Evolutionary conservation across 495 filamentous ascomycete genomes (phyloP), one percentile per base, ranked within the genome.

Genomic region (Xylaria grammica): DNA sequence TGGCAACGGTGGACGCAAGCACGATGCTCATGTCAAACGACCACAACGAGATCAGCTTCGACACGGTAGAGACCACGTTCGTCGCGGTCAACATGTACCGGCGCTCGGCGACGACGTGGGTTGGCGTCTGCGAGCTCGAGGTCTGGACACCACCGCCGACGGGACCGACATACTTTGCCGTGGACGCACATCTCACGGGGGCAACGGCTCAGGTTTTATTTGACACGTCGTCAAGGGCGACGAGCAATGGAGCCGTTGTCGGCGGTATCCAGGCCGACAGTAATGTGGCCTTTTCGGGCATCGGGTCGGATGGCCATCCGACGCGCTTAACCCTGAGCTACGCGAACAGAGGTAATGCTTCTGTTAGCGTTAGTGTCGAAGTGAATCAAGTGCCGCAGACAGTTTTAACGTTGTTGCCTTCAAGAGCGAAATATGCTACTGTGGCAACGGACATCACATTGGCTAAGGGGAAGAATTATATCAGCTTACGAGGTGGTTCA

Each of bases 1-100:
- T 77, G n/a, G 56, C 72, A 24, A 63, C 66, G 7, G 46, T 72
- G 29, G 24, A 67, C 20, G 62, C 68, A 20, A 72, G 65, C 34
- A 65, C 67, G 1, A 69, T 53, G 9, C 72, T 77, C 26, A 48
- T 78, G 42, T 62, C 71, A 2, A 82, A 82, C 60, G 78, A 77
- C 38, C 64, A 70, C 9, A 82, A 82, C 60, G 74, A 75, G 9
- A 57, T 82, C 32, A 65, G 46, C 30, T 81, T 81, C 44, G 67
- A 62, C 5, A 22, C 48, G 32, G 63, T 64, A 0, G 72, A 75
- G 51, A 76, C 75, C 3, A 62, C 66, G 8, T 73, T 74, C 13
- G 15, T 78, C 32, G 66, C 70, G 1, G 67, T 78, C 30, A 75
- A 74, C 34, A 26, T 78, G 66, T 76, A 65, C 53, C 75, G 72